Base-by-base conservation (phyloP, 116 monocot genomes). In the Phalaenopsis hybrid region DNA sequence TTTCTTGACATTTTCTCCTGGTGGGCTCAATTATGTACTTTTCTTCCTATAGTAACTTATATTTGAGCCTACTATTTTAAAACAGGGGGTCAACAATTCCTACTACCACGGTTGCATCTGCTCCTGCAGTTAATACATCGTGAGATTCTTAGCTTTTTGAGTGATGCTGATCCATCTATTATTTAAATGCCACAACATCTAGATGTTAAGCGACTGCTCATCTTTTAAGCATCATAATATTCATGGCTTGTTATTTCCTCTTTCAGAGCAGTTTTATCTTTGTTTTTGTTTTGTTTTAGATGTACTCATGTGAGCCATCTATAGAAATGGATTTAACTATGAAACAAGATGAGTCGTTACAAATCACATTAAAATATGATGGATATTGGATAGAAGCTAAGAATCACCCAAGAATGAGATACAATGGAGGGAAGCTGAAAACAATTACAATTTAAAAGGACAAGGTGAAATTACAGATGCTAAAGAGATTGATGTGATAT, bases 81-180 rank as follows among this genome's bases (percentile, higher is more conserved):
- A 75, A 10, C 82, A 88, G 86, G 81, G 79, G 44, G 57, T 81
- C 78, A 55, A 51, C 83, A 72, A 74, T 84, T 82, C 89, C 89
- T 65, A 50, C 79, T 87, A 73, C 84, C 8, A 11, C 78, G 31
- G 17, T 81, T 80, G 74, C 85, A 57, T 81, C 87, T 76, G 75
- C 82, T 65, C 48, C 83, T 84, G 88, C 81, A 23, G 79, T 82
- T 82, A 78, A 80, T 57, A 79, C 77, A 51, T 51, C 84, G 90
- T 90, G 78, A 82, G 86, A 80, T 34, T 49, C 58, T 45, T 75
- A 45, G 34, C 34, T 79, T 79, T 70, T 73, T 16, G 17, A 28
- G 12, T 73, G 37, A 73, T 73, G 11, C 37, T 41, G 15, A 37
- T 16, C 73, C 67, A 28, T 67, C 67, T 6, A 67, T 1, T 65